These are phyloP conservation scores for Colletotrichum tropicale DNA, from an alignment of 2,329 filamentous ascomycete genomes.

Conservation along the genomic window DNA sequence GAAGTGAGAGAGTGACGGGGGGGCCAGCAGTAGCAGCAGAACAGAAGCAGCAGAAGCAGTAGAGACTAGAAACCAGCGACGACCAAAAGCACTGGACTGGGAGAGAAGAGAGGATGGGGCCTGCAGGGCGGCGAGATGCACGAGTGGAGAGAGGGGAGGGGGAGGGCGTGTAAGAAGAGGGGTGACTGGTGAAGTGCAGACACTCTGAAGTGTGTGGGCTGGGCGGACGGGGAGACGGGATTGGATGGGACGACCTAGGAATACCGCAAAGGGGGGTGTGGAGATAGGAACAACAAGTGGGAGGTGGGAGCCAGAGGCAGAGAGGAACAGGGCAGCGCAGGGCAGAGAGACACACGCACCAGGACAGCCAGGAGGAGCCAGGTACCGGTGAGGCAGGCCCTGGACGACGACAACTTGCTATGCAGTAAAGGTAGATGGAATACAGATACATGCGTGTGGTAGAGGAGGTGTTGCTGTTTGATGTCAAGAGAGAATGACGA, in stretches of 20 bases:
- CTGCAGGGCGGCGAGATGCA: conserved; percentile 20
- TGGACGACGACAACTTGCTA: background rate
- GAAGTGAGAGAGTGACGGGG: background rate
- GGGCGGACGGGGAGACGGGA: background rate
- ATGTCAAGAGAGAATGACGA: background rate
- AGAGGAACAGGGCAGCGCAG: background rate
- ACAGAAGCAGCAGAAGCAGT: background rate
- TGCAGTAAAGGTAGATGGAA: background rate
- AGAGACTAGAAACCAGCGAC: background rate
- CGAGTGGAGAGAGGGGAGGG: background rate
- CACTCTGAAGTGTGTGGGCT: background rate
- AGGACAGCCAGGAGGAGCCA: background rate
- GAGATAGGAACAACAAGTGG: background rate
- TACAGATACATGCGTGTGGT: background rate
- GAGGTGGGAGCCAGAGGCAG: background rate
- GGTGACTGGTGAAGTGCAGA: background rate
- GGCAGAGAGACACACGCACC: background rate
- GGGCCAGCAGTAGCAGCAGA: background rate
- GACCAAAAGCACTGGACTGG: background rate
- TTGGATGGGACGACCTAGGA: background rate
- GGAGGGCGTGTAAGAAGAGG: background rate
- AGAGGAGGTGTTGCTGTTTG: background rate
- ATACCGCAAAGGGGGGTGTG: background rate
- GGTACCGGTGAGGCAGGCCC: background rate
- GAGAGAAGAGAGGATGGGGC: conserved; percentile 22